Percentiles rank a stretch among this genome's conserved stretches.
Evolutionary conservation across 2,329 filamentous ascomycete species (phyloP).

Genomic region (Calonectria naviculata): DNA sequence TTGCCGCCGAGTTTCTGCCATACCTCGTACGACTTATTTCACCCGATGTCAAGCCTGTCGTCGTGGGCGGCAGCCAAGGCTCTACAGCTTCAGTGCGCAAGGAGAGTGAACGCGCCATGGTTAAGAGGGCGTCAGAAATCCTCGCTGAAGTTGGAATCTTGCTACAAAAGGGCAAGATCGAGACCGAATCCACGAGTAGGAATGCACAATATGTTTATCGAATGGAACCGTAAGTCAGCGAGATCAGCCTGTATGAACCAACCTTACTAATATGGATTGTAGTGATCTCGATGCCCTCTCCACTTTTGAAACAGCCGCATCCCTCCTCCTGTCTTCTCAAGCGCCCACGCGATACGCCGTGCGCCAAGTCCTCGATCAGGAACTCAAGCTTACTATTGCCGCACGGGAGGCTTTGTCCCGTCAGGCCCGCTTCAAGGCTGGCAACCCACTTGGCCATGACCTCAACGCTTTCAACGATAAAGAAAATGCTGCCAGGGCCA

Average conservation of each 20-base stretch:
- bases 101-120: constrained; percentile 84
- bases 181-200: constrained; percentile 70
- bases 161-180: constrained; percentile 84
- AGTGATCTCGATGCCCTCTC: constrained; percentile 82
- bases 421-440: constrained; percentile 72
- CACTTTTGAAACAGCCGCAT: constrained; percentile 75
- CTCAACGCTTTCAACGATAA: constrained; percentile 49
- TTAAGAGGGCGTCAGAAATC: constrained; percentile 81
- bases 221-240: constrained; percentile 85
- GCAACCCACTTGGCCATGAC: constrained; percentile 41
- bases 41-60: constrained; percentile 90
- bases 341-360: constrained; percentile 91
- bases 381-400: constrained; percentile 80
- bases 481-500: constrained; percentile 47
- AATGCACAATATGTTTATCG: constrained; percentile 86
- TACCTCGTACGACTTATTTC: constrained; percentile 86
- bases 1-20: constrained; percentile 86
- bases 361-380: constrained; percentile 91
- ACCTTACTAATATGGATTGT: not conserved
- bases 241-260: not conserved
- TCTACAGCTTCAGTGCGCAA: constrained; percentile 88
- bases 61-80: constrained; percentile 76
- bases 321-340: constrained; percentile 66
- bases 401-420: constrained; percentile 74
- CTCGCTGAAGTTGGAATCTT: constrained; percentile 86